Conservation (phyloP, 116 monocot species). For the Dioscorea cayenensis region DNA sequence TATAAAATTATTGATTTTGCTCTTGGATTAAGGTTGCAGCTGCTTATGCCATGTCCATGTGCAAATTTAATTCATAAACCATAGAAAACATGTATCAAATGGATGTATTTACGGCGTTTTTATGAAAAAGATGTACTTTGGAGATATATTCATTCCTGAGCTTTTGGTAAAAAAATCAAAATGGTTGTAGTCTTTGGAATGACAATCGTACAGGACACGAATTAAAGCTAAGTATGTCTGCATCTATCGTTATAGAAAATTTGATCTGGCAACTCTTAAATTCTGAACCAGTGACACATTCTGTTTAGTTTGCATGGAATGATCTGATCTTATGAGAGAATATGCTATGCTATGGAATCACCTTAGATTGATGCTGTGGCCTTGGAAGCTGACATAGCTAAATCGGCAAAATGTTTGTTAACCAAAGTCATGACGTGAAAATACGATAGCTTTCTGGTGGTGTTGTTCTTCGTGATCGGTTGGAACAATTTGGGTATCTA, state of each 20-base stretch:
- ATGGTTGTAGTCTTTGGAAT: too few species aligned
- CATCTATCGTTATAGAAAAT: too few species aligned
- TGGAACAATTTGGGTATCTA: too few species aligned
- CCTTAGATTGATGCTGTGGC: too few species aligned
- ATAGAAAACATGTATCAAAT: background rate
- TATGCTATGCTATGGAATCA: background rate
- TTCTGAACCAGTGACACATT: background rate
- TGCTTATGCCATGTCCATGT: background rate
- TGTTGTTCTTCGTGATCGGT: constrained; percentile 11
- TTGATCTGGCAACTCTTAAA: background rate
- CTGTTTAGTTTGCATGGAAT: background rate
- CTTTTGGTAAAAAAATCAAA: too few species aligned
- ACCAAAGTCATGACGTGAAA: background rate
- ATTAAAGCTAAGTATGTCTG: too few species aligned
- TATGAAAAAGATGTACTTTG: background rate
- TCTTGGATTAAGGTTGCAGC: too few species aligned
- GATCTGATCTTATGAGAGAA: background rate
- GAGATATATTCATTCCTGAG: too few species aligned
- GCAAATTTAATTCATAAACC: background rate
- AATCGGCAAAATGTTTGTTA: background rate
- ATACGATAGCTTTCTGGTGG: background rate
- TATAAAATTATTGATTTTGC: too few species aligned
- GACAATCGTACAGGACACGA: too few species aligned
- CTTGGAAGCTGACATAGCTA: too few species aligned
- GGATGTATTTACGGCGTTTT: background rate